Conservation (phyloP, 345 rosid species). For the Rhizophora apiculata region DNA sequence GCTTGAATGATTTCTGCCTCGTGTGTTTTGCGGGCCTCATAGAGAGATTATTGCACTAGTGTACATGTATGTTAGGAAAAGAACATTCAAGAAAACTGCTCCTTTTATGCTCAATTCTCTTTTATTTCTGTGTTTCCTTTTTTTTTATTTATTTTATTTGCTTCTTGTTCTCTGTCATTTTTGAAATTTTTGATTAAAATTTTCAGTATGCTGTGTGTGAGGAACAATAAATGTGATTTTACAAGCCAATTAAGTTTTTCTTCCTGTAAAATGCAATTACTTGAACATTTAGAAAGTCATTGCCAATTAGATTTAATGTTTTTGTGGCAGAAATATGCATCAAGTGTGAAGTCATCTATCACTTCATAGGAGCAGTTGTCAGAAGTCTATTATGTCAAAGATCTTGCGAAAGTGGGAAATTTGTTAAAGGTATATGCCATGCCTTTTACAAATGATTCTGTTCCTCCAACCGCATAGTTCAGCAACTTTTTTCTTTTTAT, state of each 20-base stretch:
- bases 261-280: not conserved
- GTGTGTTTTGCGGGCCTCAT: no score
- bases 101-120: no score
- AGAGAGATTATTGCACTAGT: no score
- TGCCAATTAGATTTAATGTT: constrained; percentile 8
- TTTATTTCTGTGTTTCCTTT: no score
- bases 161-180: no score
- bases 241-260: constrained; percentile 55
- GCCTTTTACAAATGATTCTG: not conserved
- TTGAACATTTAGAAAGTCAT: constrained; percentile 6
- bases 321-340: constrained; percentile 51
- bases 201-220: constrained; percentile 68
- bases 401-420: constrained; percentile 89
- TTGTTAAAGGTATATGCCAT: constrained; percentile 64
- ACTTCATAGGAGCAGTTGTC: constrained; percentile 79
- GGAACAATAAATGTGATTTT: constrained; percentile 51
- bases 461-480: no score
- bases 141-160: no score
- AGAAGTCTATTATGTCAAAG: constrained; percentile 94
- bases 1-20: no score
- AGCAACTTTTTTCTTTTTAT: no score
- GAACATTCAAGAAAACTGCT: no score
- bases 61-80: no score
- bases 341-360: constrained; percentile 76
- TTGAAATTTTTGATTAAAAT: no score